Base-by-base conservation (phyloP, 1,284 basidiomycete species). In the Calocybe gambosa region DNA sequence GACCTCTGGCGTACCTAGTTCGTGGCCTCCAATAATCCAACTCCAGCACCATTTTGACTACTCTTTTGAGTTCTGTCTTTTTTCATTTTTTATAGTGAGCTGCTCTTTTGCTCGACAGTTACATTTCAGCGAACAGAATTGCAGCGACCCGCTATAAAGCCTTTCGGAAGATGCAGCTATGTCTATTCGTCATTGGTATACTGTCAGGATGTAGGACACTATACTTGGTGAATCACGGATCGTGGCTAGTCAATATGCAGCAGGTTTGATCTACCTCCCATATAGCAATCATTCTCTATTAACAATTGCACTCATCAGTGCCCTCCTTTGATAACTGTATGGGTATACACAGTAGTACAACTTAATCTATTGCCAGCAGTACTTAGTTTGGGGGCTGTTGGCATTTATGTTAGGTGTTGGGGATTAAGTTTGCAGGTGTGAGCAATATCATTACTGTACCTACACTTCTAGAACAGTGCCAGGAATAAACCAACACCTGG, bases 81-180 rank as follows among this genome's bases (percentile, higher is more conserved):
- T 19, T 85, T 88, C 61, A 75, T 89, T 49, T 89, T 89, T 62
- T 89, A 86, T 60, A 82, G 88, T 87, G 57, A 57, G 85, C 59
- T 10, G 35, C 16, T 42, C 55, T 2, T 16, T 13, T 29, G 16
- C 4, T 18, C 9, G 23, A 21, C 36, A 23, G 21, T 15, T 35
- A 36, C 16, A 16, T 45, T 42, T 41, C 33, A 25, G 23, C 13
- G n/a, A 42, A 46, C 47, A 48, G 47, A 43, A 9, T 31, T 47
- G 10, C 52, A 89, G 86, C 82, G 5, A 75, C 68, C 46, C 73
- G 86, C 20, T 72, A 87, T 57, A 89, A 87, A 60, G 56, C 67
- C 7, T 60, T 72, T 42, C 66, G 69, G 39, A 60, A 62, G 45
- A 69, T 72, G 59, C 85, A 89, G 55, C 47, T 71, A 13, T 56